These are phyloP conservation scores for Phycomyces blakesleeanus DNA, from an alignment of 192 early-diverging fungal species.

Conservation along the genomic window DNA sequence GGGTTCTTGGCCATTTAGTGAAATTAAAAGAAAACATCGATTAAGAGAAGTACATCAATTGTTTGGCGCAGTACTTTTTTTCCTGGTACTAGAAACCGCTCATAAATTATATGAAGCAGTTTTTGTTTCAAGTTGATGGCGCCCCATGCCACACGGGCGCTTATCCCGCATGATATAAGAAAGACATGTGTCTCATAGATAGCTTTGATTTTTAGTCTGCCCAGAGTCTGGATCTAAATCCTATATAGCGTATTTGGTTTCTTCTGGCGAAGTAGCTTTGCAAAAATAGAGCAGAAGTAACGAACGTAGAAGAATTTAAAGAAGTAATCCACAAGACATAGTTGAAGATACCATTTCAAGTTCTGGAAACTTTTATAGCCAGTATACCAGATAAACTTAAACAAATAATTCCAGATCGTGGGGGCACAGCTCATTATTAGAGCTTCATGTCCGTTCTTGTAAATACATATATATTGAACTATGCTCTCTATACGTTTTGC, in stretches of 20 bases:
- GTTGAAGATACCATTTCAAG: not conserved
- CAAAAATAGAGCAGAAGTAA: not conserved
- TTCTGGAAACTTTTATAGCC: no score
- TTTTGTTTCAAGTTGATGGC: conserved; percentile 11
- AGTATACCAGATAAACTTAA: no score
- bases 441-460: no score
- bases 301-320: not conserved
- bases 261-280: not conserved
- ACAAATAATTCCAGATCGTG: no score
- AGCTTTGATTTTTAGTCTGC: not conserved
- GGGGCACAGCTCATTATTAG: no score
- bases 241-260: not conserved
- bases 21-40: not conserved
- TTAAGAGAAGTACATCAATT: not conserved
- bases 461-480: no score
- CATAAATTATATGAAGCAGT: not conserved
- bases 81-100: not conserved
- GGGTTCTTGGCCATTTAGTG: not conserved
- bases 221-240: conserved; percentile 7
- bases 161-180: not conserved
- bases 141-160: conserved; percentile 8
- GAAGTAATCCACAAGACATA: not conserved
- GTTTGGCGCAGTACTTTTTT: not conserved
- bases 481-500: no score
- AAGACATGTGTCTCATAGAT: not conserved